Evolutionary conservation across 495 filamentous ascomycete species (phyloP).

Genomic region (Penicillium argentinense): DNA sequence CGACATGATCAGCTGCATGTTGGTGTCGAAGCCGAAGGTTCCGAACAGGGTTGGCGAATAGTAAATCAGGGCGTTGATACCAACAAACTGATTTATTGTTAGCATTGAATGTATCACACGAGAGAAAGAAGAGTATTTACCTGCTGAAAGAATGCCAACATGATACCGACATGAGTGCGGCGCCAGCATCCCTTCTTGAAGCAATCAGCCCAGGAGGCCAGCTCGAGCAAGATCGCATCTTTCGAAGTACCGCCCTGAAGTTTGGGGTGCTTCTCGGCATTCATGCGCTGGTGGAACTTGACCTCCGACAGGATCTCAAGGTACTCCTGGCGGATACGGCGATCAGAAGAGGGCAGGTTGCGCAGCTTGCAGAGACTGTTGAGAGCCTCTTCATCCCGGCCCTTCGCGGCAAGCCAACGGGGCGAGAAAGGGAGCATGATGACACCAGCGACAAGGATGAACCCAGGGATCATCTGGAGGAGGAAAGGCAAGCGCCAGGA

Average conservation of each 20-base stretch:
- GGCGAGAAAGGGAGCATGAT: slow-evolving; percentile 53
- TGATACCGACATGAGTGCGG: slow-evolving; percentile 54
- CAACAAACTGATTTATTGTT: slow-evolving; percentile 39
- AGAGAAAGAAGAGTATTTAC: slow-evolving; percentile 11
- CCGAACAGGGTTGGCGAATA: slow-evolving; percentile 58
- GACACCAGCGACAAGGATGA: slow-evolving; percentile 46
- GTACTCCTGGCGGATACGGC: slow-evolving; percentile 48
- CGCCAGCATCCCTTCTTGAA: slow-evolving; percentile 53
- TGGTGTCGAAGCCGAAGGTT: slow-evolving; percentile 55
- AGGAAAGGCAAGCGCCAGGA: slow-evolving; percentile 52
- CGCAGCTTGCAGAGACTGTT: slow-evolving; percentile 46
- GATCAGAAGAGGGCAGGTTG: slow-evolving; percentile 38
- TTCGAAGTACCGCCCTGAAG: slow-evolving; percentile 34
- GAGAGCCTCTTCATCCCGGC: slow-evolving; percentile 48
- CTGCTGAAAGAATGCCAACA: slow-evolving; percentile 58
- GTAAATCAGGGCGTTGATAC: slow-evolving; percentile 55
- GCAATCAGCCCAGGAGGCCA: slow-evolving; percentile 49
- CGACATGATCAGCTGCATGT: slow-evolving; percentile 59
- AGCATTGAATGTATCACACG: neutral
- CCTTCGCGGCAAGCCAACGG: slow-evolving; percentile 51
- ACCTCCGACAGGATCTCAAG: slow-evolving; percentile 53
- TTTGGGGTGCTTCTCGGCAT: slow-evolving; percentile 44
- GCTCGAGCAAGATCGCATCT: slow-evolving; percentile 38
- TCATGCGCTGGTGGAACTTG: slow-evolving; percentile 47
- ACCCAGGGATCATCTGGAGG: slow-evolving; percentile 49